Evolutionary conservation across 306 rosid species (phyloP).

Genomic region (Hippophae rhamnoides): DNA sequence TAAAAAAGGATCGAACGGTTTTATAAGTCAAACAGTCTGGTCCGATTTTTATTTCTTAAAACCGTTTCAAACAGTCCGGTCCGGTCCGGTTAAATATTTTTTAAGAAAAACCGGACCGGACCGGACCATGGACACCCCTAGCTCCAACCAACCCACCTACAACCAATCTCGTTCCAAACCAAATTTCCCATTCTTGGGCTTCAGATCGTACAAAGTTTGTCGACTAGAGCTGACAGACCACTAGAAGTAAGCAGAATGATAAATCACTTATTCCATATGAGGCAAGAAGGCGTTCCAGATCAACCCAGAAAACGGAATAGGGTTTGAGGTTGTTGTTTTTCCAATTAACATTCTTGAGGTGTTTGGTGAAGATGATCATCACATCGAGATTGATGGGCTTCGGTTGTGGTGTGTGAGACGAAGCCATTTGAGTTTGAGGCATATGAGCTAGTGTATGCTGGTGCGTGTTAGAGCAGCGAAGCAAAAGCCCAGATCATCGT

Average conservation of each 20-base stretch:
- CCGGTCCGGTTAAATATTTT: no score
- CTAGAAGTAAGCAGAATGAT: constrained; percentile 42
- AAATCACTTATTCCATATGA: constrained; percentile 86
- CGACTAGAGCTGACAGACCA: constrained; percentile 28
- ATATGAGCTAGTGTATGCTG: no score
- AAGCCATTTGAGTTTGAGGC: no score
- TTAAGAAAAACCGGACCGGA: no score
- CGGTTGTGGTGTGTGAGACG: constrained; percentile 15
- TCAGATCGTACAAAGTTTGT: constrained; percentile 65
- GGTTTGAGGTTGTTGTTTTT: constrained; percentile 66
- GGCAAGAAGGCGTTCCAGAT: constrained; percentile 62
- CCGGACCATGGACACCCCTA: no score
- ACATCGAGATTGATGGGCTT: constrained; percentile 66
- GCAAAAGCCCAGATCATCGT: no score
- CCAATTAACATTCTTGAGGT: constrained; percentile 90
- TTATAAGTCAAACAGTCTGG: no score
- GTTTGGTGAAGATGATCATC: constrained; percentile 67
- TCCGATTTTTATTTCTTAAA: no score
- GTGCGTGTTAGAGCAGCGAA: no score
- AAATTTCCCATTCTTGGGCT: constrained; percentile 39
- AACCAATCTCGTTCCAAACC: constrained; percentile 57
- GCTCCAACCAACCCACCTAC: constrained; percentile 67
- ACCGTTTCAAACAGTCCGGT: no score
- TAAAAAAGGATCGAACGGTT: no score
- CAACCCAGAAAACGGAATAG: constrained; percentile 77